Conservation (phyloP, 2,329 filamentous ascomycete species). For the Emergomyces africanus region DNA sequence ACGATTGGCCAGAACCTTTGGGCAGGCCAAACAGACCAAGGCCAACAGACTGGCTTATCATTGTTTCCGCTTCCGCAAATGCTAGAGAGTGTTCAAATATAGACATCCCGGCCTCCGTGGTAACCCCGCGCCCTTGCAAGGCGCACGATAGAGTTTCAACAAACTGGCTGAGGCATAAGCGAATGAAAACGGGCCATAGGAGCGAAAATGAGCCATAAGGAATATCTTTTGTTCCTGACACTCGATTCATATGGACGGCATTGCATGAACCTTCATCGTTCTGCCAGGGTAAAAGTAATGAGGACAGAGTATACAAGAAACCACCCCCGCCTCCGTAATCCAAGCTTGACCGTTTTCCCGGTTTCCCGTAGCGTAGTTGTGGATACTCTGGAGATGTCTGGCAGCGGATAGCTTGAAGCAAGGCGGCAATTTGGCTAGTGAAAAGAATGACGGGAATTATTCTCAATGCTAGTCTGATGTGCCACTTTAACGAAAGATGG, state of each 20-base stretch:
- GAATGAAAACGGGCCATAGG: conserved; percentile 39
- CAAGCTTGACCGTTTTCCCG: conserved; percentile 51
- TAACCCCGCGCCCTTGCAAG: conserved; percentile 65
- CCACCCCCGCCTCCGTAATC: conserved; percentile 59
- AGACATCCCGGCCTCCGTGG: conserved; percentile 88
- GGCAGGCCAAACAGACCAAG: conserved; percentile 50
- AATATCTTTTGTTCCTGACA: conserved; percentile 38
- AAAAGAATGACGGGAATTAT: conserved; percentile 59
- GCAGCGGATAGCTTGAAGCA: conserved; percentile 80
- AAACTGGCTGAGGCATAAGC: conserved; percentile 62
- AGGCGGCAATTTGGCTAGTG: conserved; percentile 49
- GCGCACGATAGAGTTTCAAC: conserved; percentile 80
- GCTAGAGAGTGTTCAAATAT: conserved; percentile 92
- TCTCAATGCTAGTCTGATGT: conserved; percentile 56
- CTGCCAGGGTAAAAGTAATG: conserved; percentile 58
- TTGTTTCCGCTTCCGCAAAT: conserved; percentile 88
- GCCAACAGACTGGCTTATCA: conserved; percentile 67
- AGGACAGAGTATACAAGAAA: conserved; percentile 60
- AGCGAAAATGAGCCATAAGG: conserved; percentile 66
- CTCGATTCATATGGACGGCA: conserved; percentile 58
- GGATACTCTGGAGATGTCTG: conserved; percentile 70
- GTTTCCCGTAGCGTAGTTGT: conserved; percentile 55
- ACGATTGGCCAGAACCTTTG: conserved; percentile 35
- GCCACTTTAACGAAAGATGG: conserved; percentile 62
- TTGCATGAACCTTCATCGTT: conserved; percentile 62